phyloP scores from a whole-genome alignment of 176 grass and related monocot genomes.

The Juncus effusus region DNA sequence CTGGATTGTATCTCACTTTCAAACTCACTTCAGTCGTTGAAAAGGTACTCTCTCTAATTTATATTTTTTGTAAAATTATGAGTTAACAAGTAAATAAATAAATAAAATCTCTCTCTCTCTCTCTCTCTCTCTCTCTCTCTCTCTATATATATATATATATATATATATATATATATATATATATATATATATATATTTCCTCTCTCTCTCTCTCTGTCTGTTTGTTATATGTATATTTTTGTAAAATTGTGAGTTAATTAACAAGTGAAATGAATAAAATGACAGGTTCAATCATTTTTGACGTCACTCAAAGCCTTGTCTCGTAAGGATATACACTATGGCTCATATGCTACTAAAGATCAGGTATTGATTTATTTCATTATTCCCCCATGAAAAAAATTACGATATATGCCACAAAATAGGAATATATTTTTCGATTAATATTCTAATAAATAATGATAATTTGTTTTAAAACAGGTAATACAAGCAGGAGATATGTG shows the following conservation, averaged over 20 bases:
- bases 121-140: slow-evolving; percentile 1
- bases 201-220: not conserved
- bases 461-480: slow-evolving; percentile 38
- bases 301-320: slow-evolving; percentile 77
- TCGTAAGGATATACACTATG: slow-evolving; percentile 85
- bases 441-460: not conserved
- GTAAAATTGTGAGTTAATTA: not conserved
- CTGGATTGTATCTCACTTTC: slow-evolving; percentile 97
- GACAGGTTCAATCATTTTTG: slow-evolving; percentile 96
- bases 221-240: not conserved
- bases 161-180: too few species aligned
- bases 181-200: not conserved
- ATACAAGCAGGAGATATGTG: slow-evolving; percentile 68
- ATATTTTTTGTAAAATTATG: too few species aligned
- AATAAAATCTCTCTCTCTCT: not conserved
- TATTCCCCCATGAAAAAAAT: slow-evolving; percentile 4
- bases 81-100: too few species aligned
- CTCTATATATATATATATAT: too few species aligned
- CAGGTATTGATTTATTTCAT: slow-evolving; percentile 51
- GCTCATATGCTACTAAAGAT: slow-evolving; percentile 77
- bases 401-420: not conserved
- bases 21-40: slow-evolving; percentile 98
- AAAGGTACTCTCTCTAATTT: slow-evolving; percentile 46
- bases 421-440: not conserved
- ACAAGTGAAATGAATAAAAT: slow-evolving; percentile 7